These are phyloP conservation scores for Sungouiella blattae DNA, from an alignment of 805 yeast genomes.

Conservation along the genomic window DNA sequence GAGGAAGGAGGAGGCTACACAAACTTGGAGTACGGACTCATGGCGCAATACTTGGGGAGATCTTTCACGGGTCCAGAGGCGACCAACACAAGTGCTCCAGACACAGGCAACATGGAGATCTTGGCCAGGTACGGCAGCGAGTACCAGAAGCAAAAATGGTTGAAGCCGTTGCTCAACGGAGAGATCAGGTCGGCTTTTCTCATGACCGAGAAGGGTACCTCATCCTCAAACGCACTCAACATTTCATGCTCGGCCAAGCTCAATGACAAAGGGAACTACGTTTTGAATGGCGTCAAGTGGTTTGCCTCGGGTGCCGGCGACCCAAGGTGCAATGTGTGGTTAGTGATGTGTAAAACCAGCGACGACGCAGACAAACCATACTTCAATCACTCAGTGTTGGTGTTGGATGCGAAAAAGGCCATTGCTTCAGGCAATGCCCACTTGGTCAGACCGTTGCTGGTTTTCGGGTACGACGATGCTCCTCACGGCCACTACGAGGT, in stretches of 20 bases:
- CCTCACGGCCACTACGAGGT: constrained; percentile 72
- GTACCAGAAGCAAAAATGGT: constrained; percentile 42
- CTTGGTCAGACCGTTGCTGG: constrained; percentile 47
- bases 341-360: constrained; percentile 50
- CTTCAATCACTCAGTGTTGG: constrained; percentile 53
- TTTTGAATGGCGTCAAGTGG: constrained; percentile 63
- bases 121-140: constrained; percentile 40
- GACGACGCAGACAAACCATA: constrained; percentile 31
- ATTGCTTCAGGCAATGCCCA: constrained; percentile 47
- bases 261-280: constrained; percentile 41
- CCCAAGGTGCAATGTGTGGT: constrained; percentile 53
- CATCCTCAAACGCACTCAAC: constrained; percentile 62
- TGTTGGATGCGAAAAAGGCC: constrained; percentile 50
- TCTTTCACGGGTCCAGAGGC: constrained; percentile 55
- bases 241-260: constrained; percentile 43
- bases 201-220: constrained; percentile 61
- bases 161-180: constrained; percentile 52
- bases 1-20: constrained; percentile 55
- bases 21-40: constrained; percentile 60
- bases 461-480: constrained; percentile 64
- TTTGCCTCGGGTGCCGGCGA: constrained; percentile 72
- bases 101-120: constrained; percentile 60
- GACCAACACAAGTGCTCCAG: constrained; percentile 60
- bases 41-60: constrained; percentile 61
- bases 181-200: constrained; percentile 57